Conservation (phyloP, 352 stramenopile species). For the Elongisporangium senticosum region DNA sequence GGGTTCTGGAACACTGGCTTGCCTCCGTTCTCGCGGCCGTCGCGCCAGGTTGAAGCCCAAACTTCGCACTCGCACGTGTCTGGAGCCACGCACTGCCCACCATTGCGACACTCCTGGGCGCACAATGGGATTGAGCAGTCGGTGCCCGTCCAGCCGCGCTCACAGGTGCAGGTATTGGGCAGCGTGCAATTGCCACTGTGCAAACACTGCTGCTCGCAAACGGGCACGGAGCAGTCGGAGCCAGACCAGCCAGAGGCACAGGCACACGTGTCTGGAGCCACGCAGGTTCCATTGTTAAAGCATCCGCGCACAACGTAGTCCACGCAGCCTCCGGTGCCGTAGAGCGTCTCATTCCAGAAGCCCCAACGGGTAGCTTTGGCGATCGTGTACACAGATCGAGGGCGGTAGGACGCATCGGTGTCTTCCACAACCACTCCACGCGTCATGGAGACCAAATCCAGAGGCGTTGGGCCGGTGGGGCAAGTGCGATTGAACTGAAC, state of each 20-base stretch:
- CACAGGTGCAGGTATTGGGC: slow-evolving; percentile 88
- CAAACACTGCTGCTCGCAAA: slow-evolving; percentile 66
- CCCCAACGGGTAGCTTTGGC: slow-evolving; percentile 38
- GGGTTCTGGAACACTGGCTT: slow-evolving; percentile 89
- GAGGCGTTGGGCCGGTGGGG: slow-evolving; percentile 10
- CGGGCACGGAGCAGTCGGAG: slow-evolving; percentile 66
- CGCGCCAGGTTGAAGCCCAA: slow-evolving; percentile 88
- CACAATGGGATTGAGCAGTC: slow-evolving; percentile 89
- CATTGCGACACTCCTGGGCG: slow-evolving; percentile 89
- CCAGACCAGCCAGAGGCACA: slow-evolving; percentile 81
- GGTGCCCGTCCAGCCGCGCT: slow-evolving; percentile 84
- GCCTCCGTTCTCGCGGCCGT: slow-evolving; percentile 85
- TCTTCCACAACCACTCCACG: slow-evolving; percentile 70
- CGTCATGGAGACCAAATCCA: slow-evolving; percentile 31
- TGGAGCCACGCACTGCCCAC: slow-evolving; percentile 54
- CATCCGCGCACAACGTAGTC: slow-evolving; percentile 92
- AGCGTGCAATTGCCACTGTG: slow-evolving; percentile 91
- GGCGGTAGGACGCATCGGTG: slow-evolving; percentile 89
- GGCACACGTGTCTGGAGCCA: slow-evolving; percentile 76
- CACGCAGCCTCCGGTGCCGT: slow-evolving; percentile 73
- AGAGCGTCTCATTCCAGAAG: slow-evolving; percentile 52
- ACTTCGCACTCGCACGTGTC: slow-evolving; percentile 88
- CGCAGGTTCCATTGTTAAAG: slow-evolving; percentile 95
- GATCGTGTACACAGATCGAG: slow-evolving; percentile 73
- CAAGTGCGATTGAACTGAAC: slow-evolving; percentile 90